Percentiles rank a stretch among this genome's conserved stretches.
Evolutionary conservation across 2,329 filamentous ascomycete species (phyloP).

Genomic region (Ophiosphaerella narmari): DNA sequence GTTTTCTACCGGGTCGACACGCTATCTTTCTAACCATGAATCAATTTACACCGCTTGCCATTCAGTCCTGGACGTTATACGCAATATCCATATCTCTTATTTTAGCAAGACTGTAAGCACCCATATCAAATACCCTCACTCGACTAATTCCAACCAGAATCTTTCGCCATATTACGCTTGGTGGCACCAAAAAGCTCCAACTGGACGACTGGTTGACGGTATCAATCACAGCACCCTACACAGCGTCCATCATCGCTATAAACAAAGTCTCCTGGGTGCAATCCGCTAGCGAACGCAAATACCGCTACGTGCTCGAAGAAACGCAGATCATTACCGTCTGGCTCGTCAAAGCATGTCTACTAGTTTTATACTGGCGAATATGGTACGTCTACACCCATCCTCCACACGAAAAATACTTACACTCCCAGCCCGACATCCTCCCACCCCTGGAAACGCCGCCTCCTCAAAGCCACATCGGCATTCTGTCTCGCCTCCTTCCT

Average conservation of each 20-base stretch:
- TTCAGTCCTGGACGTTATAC: constrained; percentile 33
- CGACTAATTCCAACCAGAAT: constrained; percentile 13
- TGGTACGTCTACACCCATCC: constrained; percentile 21
- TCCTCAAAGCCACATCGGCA: constrained; percentile 10
- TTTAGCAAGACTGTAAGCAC: constrained; percentile 24
- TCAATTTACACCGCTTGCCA: constrained; percentile 13
- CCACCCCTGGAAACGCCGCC: constrained; percentile 12
- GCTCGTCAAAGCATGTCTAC: constrained; percentile 34
- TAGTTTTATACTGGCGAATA: constrained; percentile 35
- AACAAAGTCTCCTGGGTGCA: constrained; percentile 7
- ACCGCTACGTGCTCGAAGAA: constrained; percentile 31
- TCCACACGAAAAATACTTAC: constrained; percentile 2
- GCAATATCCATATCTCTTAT: constrained; percentile 26
- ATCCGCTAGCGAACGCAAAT: constrained; percentile 11
- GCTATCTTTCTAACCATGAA: neutral
- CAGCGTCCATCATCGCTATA: constrained; percentile 21
- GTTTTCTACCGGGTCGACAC: constrained; percentile 24
- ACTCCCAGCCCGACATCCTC: constrained; percentile 13
- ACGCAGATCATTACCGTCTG: constrained; percentile 30
- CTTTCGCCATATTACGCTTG: constrained; percentile 27
- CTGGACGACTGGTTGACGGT: constrained; percentile 37
- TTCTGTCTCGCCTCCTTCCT: constrained; percentile 27
- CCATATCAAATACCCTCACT: neutral
- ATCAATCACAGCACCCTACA: constrained; percentile 27
- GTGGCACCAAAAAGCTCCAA: constrained; percentile 27